phyloP scores from a whole-genome alignment of 805 yeast genomes.

The Jamesozyma hellenica region DNA sequence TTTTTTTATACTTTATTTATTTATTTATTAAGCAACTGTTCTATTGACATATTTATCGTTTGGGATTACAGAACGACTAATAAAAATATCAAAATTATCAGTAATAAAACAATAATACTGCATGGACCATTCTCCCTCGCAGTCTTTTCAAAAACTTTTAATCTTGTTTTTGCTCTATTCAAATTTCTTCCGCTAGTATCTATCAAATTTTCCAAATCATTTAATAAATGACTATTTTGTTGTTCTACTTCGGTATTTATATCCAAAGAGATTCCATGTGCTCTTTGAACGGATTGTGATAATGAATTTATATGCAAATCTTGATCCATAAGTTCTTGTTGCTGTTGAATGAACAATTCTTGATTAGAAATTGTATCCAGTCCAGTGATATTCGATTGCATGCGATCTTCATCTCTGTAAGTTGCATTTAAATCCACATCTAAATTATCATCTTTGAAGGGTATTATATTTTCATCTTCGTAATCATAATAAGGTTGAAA shows the following conservation, averaged over 20 bases:
- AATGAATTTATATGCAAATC: slow-evolving; percentile 35
- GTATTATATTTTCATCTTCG: too few species aligned
- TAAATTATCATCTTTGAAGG: too few species aligned
- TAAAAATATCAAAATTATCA: slow-evolving; percentile 36
- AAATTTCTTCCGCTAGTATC: slow-evolving; percentile 35
- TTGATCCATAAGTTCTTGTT: slow-evolving; percentile 39
- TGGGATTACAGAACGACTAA: slow-evolving; percentile 32
- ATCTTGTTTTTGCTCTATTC: slow-evolving; percentile 32
- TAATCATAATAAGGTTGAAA: slow-evolving; percentile 23
- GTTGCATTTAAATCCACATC: too few species aligned
- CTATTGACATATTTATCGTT: too few species aligned
- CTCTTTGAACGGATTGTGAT: slow-evolving; percentile 35
- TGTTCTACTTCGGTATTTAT: slow-evolving; percentile 40
- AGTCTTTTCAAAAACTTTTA: slow-evolving; percentile 32
- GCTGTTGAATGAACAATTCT: slow-evolving; percentile 34
- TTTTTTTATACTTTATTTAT: too few species aligned
- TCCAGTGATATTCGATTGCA: background rate
- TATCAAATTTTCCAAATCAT: slow-evolving; percentile 41
- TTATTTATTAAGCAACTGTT: too few species aligned
- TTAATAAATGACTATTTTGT: slow-evolving; percentile 37
- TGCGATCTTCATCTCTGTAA: too few species aligned
- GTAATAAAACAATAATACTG: slow-evolving; percentile 35
- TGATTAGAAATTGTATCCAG: slow-evolving; percentile 22
- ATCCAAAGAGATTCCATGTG: slow-evolving; percentile 36
- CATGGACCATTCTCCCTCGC: slow-evolving; percentile 43